phyloP scores from a whole-genome alignment of 352 stramenopile species.

The Phytophthora rubi region DNA sequence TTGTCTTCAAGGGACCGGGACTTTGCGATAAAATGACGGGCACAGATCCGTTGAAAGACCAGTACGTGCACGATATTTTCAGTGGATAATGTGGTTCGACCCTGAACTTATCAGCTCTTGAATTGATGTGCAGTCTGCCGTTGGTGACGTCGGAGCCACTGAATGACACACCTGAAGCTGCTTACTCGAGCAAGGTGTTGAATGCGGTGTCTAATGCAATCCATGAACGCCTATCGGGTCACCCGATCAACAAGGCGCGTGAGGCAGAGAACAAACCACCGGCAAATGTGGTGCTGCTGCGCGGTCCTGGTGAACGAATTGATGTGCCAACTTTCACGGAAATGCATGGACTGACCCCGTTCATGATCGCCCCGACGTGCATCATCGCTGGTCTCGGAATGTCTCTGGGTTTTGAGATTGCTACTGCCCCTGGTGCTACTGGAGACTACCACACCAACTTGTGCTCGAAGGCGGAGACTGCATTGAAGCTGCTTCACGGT shows the following conservation, averaged over 20 bases:
- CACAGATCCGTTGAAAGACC: slow-evolving; percentile 89
- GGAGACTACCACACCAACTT: slow-evolving; percentile 89
- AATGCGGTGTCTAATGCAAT: slow-evolving; percentile 81
- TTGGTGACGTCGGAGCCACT: slow-evolving; percentile 64
- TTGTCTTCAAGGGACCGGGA: slow-evolving; percentile 83
- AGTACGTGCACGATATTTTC: slow-evolving; percentile 48
- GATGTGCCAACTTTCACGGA: slow-evolving; percentile 84
- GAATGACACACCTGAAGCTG: slow-evolving; percentile 67
- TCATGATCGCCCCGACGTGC: slow-evolving; percentile 91
- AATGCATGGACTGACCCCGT: slow-evolving; percentile 80
- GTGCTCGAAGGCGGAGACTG: slow-evolving; percentile 78
- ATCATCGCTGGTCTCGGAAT: slow-evolving; percentile 90
- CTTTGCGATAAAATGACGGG: slow-evolving; percentile 88
- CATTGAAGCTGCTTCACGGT: slow-evolving; percentile 50
- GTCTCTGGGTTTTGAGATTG: slow-evolving; percentile 83
- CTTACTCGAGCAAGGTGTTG: slow-evolving; percentile 81
- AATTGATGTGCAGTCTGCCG: slow-evolving; percentile 55
- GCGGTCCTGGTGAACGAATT: slow-evolving; percentile 85
- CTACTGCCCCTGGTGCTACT: slow-evolving; percentile 72
- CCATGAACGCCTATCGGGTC: slow-evolving; percentile 60
- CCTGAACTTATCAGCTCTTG: slow-evolving; percentile 7
- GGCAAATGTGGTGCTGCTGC: slow-evolving; percentile 87
- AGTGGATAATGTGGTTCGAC: neutral
- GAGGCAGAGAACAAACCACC: slow-evolving; percentile 58
- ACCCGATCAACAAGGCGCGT: slow-evolving; percentile 82